A percentile compares a stretch with the other conserved stretches of the same genome.
phyloP scores from a whole-genome alignment of 805 yeast genomes.

The Danielia oregonensis region DNA sequence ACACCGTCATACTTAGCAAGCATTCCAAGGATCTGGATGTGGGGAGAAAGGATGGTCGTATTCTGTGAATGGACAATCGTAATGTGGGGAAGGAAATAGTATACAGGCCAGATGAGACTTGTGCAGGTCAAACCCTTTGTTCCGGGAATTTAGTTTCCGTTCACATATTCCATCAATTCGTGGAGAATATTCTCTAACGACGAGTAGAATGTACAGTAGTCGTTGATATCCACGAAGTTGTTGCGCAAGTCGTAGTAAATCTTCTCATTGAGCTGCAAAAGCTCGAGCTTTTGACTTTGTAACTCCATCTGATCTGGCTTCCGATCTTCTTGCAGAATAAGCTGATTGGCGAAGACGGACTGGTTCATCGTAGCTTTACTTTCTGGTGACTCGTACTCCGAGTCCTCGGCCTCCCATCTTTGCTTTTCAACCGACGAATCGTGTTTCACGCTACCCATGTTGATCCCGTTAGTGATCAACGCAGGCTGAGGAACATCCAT shows the following conservation, averaged over 20 bases:
- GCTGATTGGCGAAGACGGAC: slow-evolving; percentile 3
- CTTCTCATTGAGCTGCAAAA: slow-evolving; percentile 33
- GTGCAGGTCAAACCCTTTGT: too few species aligned
- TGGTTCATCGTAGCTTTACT: background rate
- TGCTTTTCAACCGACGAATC: slow-evolving; percentile 1
- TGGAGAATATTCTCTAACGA: slow-evolving; percentile 38
- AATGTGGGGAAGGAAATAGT: too few species aligned
- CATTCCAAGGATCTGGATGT: too few species aligned
- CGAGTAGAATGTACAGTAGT: slow-evolving; percentile 41
- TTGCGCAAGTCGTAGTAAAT: slow-evolving; percentile 39
- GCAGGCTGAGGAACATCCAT: slow-evolving; percentile 45
- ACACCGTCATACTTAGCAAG: too few species aligned
- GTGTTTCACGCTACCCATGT: slow-evolving; percentile 7
- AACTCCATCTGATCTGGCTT: slow-evolving; percentile 3
- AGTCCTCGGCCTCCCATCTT: slow-evolving; percentile 5
- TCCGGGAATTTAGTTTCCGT: too few species aligned
- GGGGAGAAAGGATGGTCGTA: too few species aligned
- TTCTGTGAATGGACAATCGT: too few species aligned
- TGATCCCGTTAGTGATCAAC: slow-evolving; percentile 9
- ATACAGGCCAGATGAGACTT: too few species aligned
- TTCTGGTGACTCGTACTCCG: slow-evolving; percentile 6
- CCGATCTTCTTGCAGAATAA: slow-evolving; percentile 5
- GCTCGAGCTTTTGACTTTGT: slow-evolving; percentile 23
- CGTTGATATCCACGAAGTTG: slow-evolving; percentile 42
- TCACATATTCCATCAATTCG: slow-evolving; percentile 38